Base-by-base conservation (phyloP, 179 eudicot genomes). In the Beta lomatogona region DNA sequence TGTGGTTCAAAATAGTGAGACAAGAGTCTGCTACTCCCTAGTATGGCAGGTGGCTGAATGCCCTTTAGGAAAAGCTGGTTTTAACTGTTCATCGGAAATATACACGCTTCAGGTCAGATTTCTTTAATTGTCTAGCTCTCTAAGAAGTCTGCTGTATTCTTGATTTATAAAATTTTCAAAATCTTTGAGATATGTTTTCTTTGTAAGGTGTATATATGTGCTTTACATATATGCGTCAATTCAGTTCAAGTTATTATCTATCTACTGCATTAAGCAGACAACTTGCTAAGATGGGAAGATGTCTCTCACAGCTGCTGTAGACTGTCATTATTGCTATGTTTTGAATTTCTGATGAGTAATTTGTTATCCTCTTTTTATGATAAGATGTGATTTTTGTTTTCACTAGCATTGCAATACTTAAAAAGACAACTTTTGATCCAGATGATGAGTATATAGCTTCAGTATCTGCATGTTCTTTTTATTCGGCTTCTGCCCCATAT, bases 61-160 rank as follows among this genome's bases (percentile, higher is more conserved):
- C 82, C 98, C 98, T 36, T 77, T 57, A 41, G 93, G 85, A 71
- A 92, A 88, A 85, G 91, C 96, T 60, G 99, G 99, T 76, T 85
- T 88, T 63, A 91, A 91, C 84, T 94, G 99, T 83, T 76, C 91
- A 61, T 91, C 84, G 73, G 88, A 91, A 71, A 83, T 87, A 77
- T 90, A 92, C 86, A 79, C 71, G n/a, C 96, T 96, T 88, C 97
- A 94, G 99, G 98, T 95, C 48, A 54, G 85, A 76, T 81, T 81
- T 67, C 22, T 73, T 25, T 80, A n/a, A 22, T 52, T 10, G 2
- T 77, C 11, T 65, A 36, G 41, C 41, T 36, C 41, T 36, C 67
- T 57, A 66, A 48, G 61, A 57, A 71, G 75, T 52, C 31, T 15
- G 54, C n/a, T 73, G 28, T 80, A 25, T 71, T 79, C 28, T 61